phyloP scores from a whole-genome alignment of 2,329 filamentous ascomycete genomes.

The Ophiocordyceps sinensis region DNA sequence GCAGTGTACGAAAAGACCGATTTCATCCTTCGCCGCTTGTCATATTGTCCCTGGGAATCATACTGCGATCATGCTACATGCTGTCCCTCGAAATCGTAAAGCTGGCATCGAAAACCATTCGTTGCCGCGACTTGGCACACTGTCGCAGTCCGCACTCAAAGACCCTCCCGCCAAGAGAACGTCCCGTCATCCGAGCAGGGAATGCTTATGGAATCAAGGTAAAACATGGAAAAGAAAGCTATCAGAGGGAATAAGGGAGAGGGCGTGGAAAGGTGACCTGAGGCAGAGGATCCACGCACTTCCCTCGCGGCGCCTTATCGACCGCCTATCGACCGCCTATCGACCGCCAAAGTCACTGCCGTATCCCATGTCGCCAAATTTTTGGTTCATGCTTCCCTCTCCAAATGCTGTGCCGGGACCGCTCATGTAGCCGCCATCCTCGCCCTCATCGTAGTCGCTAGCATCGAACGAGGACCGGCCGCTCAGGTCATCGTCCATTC shows the following conservation, averaged over 20 bases:
- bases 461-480: slow-evolving; percentile 72
- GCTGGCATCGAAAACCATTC: neutral
- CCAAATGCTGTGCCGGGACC: slow-evolving; percentile 46
- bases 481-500: slow-evolving; percentile 61
- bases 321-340: too few species aligned
- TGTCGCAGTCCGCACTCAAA: too few species aligned
- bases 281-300: neutral
- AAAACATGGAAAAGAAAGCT: too few species aligned
- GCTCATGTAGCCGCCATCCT: slow-evolving; percentile 54
- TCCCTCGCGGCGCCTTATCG: slow-evolving; percentile 12
- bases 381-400: slow-evolving; percentile 39
- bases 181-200: too few species aligned
- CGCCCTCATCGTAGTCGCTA: slow-evolving; percentile 62
- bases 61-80: neutral
- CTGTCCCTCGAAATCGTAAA: neutral
- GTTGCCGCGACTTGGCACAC: neutral
- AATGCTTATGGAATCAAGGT: too few species aligned
- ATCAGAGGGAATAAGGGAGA: neutral
- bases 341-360: slow-evolving; percentile 37
- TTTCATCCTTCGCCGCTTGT: neutral
- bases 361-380: slow-evolving; percentile 37
- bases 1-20: neutral
- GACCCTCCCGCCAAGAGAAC: too few species aligned
- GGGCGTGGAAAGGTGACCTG: neutral
- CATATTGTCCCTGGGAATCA: neutral